A percentile compares a stretch with the other conserved stretches of the same genome.
Conservation (phyloP, 2,329 filamentous ascomycete species). For the Microdochium bolleyi region DNA sequence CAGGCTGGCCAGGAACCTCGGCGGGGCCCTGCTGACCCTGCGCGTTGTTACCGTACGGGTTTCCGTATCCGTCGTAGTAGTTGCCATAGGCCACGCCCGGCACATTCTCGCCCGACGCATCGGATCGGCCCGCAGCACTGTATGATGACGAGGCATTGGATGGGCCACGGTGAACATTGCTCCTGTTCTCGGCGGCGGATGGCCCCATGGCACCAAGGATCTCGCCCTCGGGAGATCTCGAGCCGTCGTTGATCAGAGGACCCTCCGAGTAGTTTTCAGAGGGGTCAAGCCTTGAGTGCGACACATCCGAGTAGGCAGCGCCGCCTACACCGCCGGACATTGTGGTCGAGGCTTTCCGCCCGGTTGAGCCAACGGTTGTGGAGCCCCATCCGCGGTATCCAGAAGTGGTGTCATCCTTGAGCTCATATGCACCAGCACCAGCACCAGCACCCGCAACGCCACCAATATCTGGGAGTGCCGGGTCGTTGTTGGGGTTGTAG, state of each 20-base stretch:
- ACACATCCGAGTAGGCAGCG: slow-evolving; percentile 66
- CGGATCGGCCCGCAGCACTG: slow-evolving; percentile 71
- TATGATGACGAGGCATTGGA: slow-evolving; percentile 97
- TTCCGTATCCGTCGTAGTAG: slow-evolving; percentile 55
- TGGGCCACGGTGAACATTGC: slow-evolving; percentile 75
- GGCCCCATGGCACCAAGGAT: slow-evolving; percentile 78
- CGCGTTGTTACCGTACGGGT: slow-evolving; percentile 44
- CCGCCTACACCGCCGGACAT: slow-evolving; percentile 67
- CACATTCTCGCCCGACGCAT: slow-evolving; percentile 48
- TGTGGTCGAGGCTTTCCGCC: slow-evolving; percentile 82
- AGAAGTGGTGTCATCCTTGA: slow-evolving; percentile 66
- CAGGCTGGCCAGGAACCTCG: slow-evolving; percentile 53
- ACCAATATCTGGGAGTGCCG: slow-evolving; percentile 55
- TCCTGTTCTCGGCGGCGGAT: slow-evolving; percentile 55
- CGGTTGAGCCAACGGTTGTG: slow-evolving; percentile 61
- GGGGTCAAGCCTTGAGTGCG: slow-evolving; percentile 55
- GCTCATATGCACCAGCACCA: slow-evolving; percentile 55
- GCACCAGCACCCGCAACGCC: slow-evolving; percentile 40
- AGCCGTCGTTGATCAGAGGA: slow-evolving; percentile 45
- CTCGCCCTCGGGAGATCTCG: slow-evolving; percentile 63
- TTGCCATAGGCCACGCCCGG: slow-evolving; percentile 38
- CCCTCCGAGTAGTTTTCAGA: slow-evolving; percentile 68
- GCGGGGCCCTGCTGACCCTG: slow-evolving; percentile 27
- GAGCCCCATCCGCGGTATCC: slow-evolving; percentile 96
- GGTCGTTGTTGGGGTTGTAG: slow-evolving; percentile 96